Conservation (phyloP, 2,329 filamentous ascomycete species). For the Colletotrichum noveboracense region DNA sequence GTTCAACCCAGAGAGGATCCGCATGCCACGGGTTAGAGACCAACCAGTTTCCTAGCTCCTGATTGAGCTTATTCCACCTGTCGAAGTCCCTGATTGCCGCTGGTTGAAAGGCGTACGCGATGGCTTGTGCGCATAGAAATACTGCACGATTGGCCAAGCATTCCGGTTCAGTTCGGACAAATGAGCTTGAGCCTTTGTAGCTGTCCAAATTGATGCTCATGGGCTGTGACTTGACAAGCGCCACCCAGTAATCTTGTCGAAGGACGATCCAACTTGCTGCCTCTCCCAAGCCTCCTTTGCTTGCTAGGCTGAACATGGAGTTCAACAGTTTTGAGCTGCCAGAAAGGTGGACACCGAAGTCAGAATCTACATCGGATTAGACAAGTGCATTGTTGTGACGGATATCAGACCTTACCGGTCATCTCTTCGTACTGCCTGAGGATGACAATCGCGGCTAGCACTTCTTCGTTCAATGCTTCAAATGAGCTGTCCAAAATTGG, state of each 20-base stretch:
- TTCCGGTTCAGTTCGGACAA: constrained; percentile 27
- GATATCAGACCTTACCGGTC: constrained; percentile 27
- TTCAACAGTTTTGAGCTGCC: constrained; percentile 31
- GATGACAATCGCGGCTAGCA: constrained; percentile 42
- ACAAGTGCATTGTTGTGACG: accelerated
- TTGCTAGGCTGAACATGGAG: constrained; percentile 29
- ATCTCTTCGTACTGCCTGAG: constrained; percentile 45
- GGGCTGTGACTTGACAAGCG: constrained; percentile 42
- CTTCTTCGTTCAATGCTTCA: constrained; percentile 39
- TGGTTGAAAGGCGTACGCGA: constrained; percentile 36
- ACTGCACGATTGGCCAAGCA: constrained; percentile 31
- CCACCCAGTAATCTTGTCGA: constrained; percentile 54
- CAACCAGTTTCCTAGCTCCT: constrained; percentile 28
- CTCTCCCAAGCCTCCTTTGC: constrained; percentile 40
- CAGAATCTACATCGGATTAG: constrained; percentile 24
- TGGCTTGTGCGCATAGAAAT: constrained; percentile 32
- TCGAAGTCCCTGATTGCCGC: constrained; percentile 27
- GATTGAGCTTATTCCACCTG: constrained; percentile 24
- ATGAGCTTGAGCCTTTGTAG: constrained; percentile 31
- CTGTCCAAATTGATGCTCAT: constrained; percentile 39
- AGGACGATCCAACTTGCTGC: constrained; percentile 52
- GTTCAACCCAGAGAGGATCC: constrained; percentile 8
- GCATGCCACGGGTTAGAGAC: constrained; percentile 23
- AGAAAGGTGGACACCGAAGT: constrained; percentile 30
- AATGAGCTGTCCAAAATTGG: constrained; percentile 37